Evolutionary conservation across 805 yeast species (phyloP).

Genomic region (Scheffersomyces stipitis): DNA sequence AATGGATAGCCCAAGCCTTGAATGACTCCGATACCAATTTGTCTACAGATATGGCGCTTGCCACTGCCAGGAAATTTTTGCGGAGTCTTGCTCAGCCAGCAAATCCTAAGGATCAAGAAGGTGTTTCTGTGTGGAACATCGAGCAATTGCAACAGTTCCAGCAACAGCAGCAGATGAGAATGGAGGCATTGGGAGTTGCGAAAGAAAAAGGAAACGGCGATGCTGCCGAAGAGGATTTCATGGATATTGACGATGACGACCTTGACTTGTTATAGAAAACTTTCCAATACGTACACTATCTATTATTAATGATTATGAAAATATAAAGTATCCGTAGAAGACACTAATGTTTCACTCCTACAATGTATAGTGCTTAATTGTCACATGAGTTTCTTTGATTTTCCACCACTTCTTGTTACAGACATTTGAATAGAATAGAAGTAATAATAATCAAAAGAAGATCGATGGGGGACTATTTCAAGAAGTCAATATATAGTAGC

Average conservation of each 20-base stretch:
- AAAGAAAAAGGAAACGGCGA: slow-evolving; percentile 16
- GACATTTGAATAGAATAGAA: too few relatives aligned
- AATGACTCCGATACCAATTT: slow-evolving; percentile 88
- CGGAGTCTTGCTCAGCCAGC: slow-evolving; percentile 94
- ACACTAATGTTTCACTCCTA: too few relatives aligned
- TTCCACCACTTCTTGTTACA: too few relatives aligned
- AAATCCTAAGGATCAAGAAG: slow-evolving; percentile 86
- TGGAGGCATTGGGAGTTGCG: slow-evolving; percentile 11
- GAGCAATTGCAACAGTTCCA: slow-evolving; percentile 66
- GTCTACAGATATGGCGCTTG: slow-evolving; percentile 96
- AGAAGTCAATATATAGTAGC: too few relatives aligned
- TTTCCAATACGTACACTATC: too few relatives aligned
- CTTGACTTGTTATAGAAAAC: slow-evolving; percentile 31
- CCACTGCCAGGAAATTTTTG: slow-evolving; percentile 88
- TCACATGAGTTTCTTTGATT: too few relatives aligned
- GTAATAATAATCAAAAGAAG: too few relatives aligned
- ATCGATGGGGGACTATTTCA: too few relatives aligned
- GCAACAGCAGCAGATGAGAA: slow-evolving; percentile 41
- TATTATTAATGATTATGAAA: too few relatives aligned
- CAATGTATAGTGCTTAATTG: background rate
- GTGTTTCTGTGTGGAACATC: slow-evolving; percentile 88
- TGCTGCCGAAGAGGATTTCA: slow-evolving; percentile 37
- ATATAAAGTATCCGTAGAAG: too few relatives aligned
- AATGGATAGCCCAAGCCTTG: slow-evolving; percentile 94
- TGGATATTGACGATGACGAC: slow-evolving; percentile 49